Base-by-base conservation (phyloP, 441 rosid genomes). In the Raphanus hybrid region DNA sequence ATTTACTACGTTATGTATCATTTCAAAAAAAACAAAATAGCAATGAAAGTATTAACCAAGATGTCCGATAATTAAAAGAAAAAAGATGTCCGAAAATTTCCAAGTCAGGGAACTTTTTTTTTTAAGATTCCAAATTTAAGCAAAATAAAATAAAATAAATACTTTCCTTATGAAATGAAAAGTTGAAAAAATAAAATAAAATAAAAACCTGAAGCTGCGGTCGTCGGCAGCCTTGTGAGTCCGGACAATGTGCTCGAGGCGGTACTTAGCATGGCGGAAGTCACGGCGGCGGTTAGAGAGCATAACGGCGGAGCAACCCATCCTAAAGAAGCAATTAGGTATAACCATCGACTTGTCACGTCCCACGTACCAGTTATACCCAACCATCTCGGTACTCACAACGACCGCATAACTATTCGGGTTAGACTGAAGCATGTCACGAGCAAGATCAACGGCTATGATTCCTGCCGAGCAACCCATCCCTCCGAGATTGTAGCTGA, bases 401-500 rank as follows among this genome's bases (percentile, higher is more conserved):
- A 29, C 34, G 0, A 29, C 87, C 4, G 97, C 97, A 27, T 87
- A 89, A 50, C 86, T 92, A n/a, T 89, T 91, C 0, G 92, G 92
- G 78, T 85, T 91, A 5, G 94, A 91, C 77, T 90, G 92, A 70
- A 92, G 83, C 91, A 94, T 94, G 82, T 94, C 98, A 8, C 93
- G 85, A 34, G 97, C 97, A 55, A 94, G 81, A 67, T 94, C 98
- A 6, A 89, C 65, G 0, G 85, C 87, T 12, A 92, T 92, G 78
- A 94, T 81, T 79, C 98, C 95, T 0, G 95, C 95, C 32, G 97
- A 91, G 79, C 97, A 94, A 0, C 98, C 97, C 98, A 94, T 92
- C 0, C 97, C 97, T 2, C 97, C 98, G 2, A 94, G 91, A 68
- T 94, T 94, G 84, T 86, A 94, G 76, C 97, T 94, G 59, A 94